Conservation (phyloP, 176 grass and related monocot genomes). For the Eremochloa ophiuroides region DNA sequence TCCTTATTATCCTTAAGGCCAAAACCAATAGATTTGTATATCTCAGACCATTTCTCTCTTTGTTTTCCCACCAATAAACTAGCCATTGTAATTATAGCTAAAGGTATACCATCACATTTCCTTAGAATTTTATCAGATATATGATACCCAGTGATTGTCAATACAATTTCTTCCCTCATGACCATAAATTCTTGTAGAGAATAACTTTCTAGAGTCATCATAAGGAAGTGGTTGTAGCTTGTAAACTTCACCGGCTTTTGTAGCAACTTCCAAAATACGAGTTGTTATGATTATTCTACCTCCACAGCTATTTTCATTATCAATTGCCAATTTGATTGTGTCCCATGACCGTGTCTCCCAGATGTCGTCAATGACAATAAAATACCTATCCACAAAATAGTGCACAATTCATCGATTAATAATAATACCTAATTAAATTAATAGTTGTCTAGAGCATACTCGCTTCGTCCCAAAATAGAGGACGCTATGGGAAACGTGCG, state of each 20-base stretch:
- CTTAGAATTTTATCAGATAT: not conserved
- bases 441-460: too few species aligned
- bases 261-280: not conserved
- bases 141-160: not conserved
- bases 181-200: not conserved
- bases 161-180: not conserved
- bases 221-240: not conserved
- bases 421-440: not conserved
- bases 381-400: too few species aligned
- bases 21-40: too few species aligned
- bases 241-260: not conserved
- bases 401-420: not conserved
- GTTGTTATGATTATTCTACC: not conserved
- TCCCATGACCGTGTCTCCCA: too few species aligned
- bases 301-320: not conserved
- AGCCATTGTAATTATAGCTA: too few species aligned
- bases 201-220: not conserved
- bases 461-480: too few species aligned
- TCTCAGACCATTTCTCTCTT: too few species aligned
- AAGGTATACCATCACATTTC: not conserved
- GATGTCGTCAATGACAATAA: too few species aligned
- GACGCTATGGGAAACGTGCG: too few species aligned
- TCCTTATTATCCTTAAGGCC: too few species aligned
- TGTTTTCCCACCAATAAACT: too few species aligned
- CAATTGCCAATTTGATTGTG: too few species aligned